Evolutionary conservation across 352 stramenopile species (phyloP).

Genomic region (Phytopythium ostracodes): DNA sequence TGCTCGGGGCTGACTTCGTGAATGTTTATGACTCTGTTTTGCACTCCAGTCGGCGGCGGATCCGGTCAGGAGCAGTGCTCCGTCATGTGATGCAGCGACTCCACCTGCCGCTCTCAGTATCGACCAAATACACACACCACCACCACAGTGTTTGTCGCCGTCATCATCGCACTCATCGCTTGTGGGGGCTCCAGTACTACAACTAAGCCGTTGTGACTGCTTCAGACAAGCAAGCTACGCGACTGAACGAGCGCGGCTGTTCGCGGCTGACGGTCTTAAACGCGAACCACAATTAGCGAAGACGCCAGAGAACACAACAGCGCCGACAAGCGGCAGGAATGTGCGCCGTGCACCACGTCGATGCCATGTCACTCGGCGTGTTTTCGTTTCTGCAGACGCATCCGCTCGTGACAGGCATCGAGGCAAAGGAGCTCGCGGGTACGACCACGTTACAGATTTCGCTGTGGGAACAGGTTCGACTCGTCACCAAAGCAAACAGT

Average conservation of each 20-base stretch:
- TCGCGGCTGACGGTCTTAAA: background rate
- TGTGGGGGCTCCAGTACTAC: background rate
- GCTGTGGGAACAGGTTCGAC: constrained; percentile 61
- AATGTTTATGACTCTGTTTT: constrained; percentile 1
- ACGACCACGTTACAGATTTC: constrained; percentile 42
- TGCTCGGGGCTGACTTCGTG: background rate
- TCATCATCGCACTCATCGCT: background rate
- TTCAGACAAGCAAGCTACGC: background rate
- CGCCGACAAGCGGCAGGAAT: background rate
- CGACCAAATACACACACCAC: constrained; percentile 2
- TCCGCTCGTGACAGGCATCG: constrained; percentile 42
- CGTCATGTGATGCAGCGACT: constrained; percentile 43
- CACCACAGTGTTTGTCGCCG: background rate
- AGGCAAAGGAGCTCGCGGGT: constrained; percentile 48
- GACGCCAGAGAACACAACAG: background rate
- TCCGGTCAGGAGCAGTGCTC: constrained; percentile 70
- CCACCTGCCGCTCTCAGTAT: background rate
- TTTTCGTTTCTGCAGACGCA: constrained; percentile 70
- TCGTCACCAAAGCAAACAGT: too few species aligned
- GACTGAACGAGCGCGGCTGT: constrained; percentile 1
- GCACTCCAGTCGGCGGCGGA: constrained; percentile 37
- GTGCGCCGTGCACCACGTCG: constrained; percentile 28
- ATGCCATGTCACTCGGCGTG: constrained; percentile 63
- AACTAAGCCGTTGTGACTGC: background rate
- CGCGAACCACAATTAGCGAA: background rate